phyloP scores from a whole-genome alignment of 2,329 filamentous ascomycete species.

The Madurella fahalii region DNA sequence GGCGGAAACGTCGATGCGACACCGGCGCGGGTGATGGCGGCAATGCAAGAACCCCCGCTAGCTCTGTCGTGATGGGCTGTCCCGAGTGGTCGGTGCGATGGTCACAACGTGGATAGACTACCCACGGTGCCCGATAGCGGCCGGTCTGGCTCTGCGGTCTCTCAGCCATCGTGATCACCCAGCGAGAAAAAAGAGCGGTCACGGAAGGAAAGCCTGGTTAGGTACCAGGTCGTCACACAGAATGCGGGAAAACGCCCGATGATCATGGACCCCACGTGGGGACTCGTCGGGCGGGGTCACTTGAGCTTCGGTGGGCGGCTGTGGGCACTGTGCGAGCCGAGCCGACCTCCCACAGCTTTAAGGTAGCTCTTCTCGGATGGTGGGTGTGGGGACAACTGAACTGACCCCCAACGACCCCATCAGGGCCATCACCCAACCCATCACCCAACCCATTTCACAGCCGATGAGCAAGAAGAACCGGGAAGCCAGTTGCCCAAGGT shows the following conservation, averaged over 20 bases:
- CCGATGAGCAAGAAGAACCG: too few species aligned
- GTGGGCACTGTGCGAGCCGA: too few species aligned
- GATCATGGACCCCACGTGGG: not conserved
- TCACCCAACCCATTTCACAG: too few species aligned
- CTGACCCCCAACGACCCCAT: too few species aligned
- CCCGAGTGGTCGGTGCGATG: too few species aligned
- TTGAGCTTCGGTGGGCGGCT: too few species aligned
- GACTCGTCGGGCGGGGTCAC: too few species aligned
- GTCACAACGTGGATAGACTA: not conserved
- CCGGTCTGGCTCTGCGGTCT: not conserved
- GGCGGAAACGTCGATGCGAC: slow-evolving; percentile 4
- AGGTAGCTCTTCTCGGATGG: too few species aligned
- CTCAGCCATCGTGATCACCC: not conserved
- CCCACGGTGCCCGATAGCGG: not conserved
- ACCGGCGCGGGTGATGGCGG: slow-evolving; percentile 3
- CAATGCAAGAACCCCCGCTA: slow-evolving; percentile 16
- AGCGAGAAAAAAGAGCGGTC: slow-evolving; percentile 8
- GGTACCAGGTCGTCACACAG: not conserved
- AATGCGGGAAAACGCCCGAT: not conserved
- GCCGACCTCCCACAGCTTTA: too few species aligned
- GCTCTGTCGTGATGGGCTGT: slow-evolving; percentile 18
- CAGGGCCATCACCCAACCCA: too few species aligned
- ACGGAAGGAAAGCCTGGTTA: not conserved
- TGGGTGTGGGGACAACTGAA: too few species aligned
- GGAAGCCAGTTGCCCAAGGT: too few species aligned